Evolutionary conservation across 495 filamentous ascomycete species (phyloP).

Genomic region (Pseudoneurospora amorphoporcata): DNA sequence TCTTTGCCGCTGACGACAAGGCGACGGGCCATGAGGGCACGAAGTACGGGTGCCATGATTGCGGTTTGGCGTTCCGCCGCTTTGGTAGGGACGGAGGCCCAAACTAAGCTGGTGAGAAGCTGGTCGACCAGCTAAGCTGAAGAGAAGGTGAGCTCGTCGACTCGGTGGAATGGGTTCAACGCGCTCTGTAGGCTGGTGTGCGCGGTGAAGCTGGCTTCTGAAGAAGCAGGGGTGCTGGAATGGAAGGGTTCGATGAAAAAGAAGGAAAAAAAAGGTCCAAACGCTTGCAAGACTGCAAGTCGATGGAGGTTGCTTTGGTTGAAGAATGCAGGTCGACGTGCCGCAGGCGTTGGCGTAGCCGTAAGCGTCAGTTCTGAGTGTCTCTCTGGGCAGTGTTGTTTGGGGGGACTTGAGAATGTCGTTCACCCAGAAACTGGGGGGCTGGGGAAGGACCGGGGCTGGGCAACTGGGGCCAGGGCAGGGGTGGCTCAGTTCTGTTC

Average conservation of each 20-base stretch:
- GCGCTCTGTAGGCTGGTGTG: background rate
- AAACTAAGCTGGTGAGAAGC: background rate
- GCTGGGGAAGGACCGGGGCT: background rate
- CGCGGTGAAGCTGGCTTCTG: background rate
- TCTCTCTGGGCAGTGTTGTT: background rate
- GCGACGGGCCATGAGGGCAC: conserved; percentile 3
- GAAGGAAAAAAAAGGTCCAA: background rate
- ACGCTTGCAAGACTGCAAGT: background rate
- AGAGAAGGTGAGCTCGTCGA: background rate
- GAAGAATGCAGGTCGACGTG: background rate
- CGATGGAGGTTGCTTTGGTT: background rate
- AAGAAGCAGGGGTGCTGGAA: background rate
- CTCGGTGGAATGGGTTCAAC: background rate
- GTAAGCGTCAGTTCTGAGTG: background rate
- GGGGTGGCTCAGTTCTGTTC: background rate
- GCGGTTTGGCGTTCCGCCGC: background rate
- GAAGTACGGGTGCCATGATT: conserved; percentile 23
- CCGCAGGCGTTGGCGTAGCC: background rate
- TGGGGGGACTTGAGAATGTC: background rate
- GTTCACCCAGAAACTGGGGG: background rate
- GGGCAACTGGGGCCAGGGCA: background rate
- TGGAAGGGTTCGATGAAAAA: background rate
- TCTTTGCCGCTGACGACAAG: conserved; percentile 7
- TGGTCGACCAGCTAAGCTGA: background rate
- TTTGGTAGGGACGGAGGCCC: background rate